A percentile compares a stretch with the other conserved stretches of the same genome.
These are phyloP conservation scores for Pyrenochaeta sp. DNA, from an alignment of 2,329 filamentous ascomycete species.

Conservation along the genomic window DNA sequence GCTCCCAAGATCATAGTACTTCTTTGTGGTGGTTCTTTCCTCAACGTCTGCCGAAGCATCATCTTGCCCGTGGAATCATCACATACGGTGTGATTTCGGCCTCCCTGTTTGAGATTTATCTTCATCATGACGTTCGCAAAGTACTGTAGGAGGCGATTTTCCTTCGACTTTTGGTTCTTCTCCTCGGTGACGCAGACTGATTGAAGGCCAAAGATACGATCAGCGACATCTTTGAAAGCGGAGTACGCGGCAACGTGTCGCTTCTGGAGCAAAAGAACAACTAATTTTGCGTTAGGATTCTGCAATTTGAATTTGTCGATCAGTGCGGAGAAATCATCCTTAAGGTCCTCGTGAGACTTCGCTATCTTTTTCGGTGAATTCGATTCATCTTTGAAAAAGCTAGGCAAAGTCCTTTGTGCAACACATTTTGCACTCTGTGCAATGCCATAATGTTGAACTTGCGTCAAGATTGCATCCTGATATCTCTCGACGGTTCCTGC, in stretches of 20 bases:
- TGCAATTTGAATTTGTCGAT: background rate
- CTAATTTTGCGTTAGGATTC: slow-evolving; percentile 1
- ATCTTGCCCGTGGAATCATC: background rate
- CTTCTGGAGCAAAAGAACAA: slow-evolving; percentile 7
- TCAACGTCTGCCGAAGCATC: no score
- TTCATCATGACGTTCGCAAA: slow-evolving; percentile 37
- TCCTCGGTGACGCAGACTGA: slow-evolving; percentile 14
- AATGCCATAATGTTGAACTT: no score
- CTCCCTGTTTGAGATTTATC: slow-evolving; percentile 36
- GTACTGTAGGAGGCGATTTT: slow-evolving; percentile 9
- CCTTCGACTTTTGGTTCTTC: background rate
- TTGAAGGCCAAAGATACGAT: slow-evolving; percentile 24
- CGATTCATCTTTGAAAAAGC: no score
- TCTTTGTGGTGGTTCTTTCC: no score
- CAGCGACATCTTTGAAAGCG: slow-evolving; percentile 21
- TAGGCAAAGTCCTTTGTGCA: no score
- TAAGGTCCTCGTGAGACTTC: no score
- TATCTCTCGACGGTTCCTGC: no score
- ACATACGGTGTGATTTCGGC: slow-evolving; percentile 27
- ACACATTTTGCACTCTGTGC: no score
- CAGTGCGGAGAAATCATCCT: no score
- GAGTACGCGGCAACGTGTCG: slow-evolving; percentile 8
- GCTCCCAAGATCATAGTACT: background rate
- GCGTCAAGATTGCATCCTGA: no score
- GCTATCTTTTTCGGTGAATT: no score